Evolutionary conservation across 2,329 filamentous ascomycete species (phyloP).

Genomic region (Ophiosphaerella korrae): DNA sequence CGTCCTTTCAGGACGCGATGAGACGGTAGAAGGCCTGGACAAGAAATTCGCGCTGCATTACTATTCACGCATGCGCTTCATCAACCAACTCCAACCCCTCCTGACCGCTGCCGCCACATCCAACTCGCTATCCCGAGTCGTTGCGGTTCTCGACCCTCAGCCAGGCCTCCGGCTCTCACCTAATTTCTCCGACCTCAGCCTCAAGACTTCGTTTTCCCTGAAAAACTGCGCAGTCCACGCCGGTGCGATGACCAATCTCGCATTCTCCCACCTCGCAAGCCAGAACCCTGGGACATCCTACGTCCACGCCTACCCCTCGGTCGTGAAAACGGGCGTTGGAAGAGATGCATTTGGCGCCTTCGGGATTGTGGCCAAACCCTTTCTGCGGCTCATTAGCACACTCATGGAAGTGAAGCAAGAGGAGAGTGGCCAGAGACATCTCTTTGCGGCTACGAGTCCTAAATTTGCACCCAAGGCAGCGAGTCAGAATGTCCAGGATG

Average conservation of each 20-base stretch:
- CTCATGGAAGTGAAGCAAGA: conserved; percentile 23
- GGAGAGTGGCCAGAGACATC: conserved; percentile 43
- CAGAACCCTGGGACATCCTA: conserved; percentile 29
- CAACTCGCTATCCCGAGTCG: conserved; percentile 31
- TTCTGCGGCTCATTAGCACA: conserved; percentile 15
- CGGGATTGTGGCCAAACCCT: conserved; percentile 3
- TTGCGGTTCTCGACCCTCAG: conserved; percentile 36
- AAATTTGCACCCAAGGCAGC: conserved; percentile 24
- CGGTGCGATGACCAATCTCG: conserved; percentile 33
- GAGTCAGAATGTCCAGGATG: conserved; percentile 10
- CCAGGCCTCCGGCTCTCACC: conserved; percentile 16
- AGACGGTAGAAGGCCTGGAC: conserved; percentile 46
- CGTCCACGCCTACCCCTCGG: conserved; percentile 34
- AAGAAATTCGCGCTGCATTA: conserved; percentile 38
- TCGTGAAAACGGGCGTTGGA: conserved; percentile 26
- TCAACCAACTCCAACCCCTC: conserved; percentile 45
- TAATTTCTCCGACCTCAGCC: conserved; percentile 32
- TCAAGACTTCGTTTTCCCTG: conserved; percentile 33
- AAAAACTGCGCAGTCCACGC: conserved; percentile 30
- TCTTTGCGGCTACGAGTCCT: conserved; percentile 36
- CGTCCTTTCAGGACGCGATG: conserved; percentile 46
- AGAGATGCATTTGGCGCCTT: conserved; percentile 16
- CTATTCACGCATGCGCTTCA: conserved; percentile 48
- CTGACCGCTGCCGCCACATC: conserved; percentile 31
- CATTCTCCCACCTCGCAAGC: conserved; percentile 27